Base-by-base conservation (phyloP, 352 stramenopile species). In the Pythium brachiatum region DNA sequence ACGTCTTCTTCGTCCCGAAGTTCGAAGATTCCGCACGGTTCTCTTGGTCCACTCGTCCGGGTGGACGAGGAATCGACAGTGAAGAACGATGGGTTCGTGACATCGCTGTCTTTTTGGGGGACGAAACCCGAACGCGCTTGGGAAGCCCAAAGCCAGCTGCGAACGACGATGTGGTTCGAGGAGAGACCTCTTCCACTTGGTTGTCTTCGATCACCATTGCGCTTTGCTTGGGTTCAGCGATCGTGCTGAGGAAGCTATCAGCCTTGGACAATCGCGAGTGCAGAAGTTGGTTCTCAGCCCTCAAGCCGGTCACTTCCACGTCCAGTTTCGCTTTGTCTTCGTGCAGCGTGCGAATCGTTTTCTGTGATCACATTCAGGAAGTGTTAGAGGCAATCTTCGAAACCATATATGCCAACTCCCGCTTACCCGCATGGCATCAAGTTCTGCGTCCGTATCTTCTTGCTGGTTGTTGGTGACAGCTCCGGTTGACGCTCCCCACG, bases 301-400 rank as follows among this genome's bases (percentile, higher is more conserved):
- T 60, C 2, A 83, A 34, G 21, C 61, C 65, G 0, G 44, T 13
- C 13, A 82, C 69, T 34, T 79, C 26, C 7, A 70, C 55, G 48
- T 70, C 57, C 4, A 82, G 52, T 20, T 51, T 60, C 2, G 58
- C 55, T 52, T 80, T 81, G 36, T 78, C 59, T 27, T 68, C 52
- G 23, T 72, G 61, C 12, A 84, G 53, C 2, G 57, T 44, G 18
- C 65, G 36, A 34, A 79, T 77, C 18, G 69, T 73, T 59, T 50
- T 60, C 71, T 82, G 26, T 15, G 7, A 13, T 51, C 13, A 69
- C 11, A 13, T 13, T 11, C 20, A 50, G 23, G 20, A 52, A 32
- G 31, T 11, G 12, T 50, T 11, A 48, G n/a, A n/a, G n/a, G 29
- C 29, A 34, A 5, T 11, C 5, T 34, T 34, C 29, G 29, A 21